Evolutionary conservation across 2,329 filamentous ascomycete species (phyloP).

Genomic region (Botrytis fabae): DNA sequence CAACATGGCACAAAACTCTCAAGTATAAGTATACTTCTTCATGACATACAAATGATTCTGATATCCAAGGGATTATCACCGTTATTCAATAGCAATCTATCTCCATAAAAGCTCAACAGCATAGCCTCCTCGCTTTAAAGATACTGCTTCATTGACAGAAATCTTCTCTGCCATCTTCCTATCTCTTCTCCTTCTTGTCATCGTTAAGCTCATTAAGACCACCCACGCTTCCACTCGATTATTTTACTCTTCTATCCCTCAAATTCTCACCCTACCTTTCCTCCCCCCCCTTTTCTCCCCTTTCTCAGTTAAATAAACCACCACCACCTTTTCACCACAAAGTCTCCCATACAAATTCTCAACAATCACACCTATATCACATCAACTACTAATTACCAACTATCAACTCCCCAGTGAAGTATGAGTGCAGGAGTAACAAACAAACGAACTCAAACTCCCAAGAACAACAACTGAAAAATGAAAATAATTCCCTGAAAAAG

Average conservation of each 20-base stretch:
- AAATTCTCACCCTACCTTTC: too few species aligned
- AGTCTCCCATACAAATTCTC: neutral
- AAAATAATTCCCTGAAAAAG: too few species aligned
- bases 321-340: neutral
- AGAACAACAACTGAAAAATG: too few species aligned
- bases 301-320: neutral
- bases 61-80: neutral
- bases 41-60: neutral
- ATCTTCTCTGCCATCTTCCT: neutral
- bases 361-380: neutral
- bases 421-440: too few species aligned
- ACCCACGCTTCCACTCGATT: neutral
- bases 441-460: too few species aligned
- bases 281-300: neutral
- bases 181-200: neutral
- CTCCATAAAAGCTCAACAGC: neutral
- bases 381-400: too few species aligned
- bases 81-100: neutral
- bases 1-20: neutral
- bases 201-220: neutral
- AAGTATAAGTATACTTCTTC: too few species aligned
- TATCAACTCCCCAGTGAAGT: too few species aligned
- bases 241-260: neutral
- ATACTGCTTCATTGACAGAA: neutral
- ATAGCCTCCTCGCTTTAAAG: neutral